A percentile compares a stretch with the other conserved stretches of the same genome.
Conservation (phyloP, 1,139 yeast genomes). For the Kodamaea anthophila region DNA sequence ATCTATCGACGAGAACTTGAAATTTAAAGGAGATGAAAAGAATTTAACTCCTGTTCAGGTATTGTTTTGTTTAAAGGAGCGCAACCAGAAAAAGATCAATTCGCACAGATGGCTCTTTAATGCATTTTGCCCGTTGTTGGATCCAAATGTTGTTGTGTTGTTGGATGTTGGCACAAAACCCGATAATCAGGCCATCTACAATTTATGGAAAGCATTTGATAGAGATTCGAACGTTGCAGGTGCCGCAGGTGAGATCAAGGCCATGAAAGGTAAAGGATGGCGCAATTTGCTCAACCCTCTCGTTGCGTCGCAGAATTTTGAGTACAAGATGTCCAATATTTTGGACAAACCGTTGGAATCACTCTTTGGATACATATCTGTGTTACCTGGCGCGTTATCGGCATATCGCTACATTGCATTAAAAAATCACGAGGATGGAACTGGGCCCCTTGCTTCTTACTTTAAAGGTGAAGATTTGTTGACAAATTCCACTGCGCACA, state of each 20-base stretch:
- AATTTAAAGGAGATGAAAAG: slow-evolving; percentile 71
- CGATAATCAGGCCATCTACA: slow-evolving; percentile 75
- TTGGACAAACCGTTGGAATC: slow-evolving; percentile 93
- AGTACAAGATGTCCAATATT: slow-evolving; percentile 92
- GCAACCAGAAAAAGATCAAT: slow-evolving; percentile 83
- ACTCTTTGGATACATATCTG: slow-evolving; percentile 87
- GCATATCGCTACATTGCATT: slow-evolving; percentile 91
- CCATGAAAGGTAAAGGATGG: slow-evolving; percentile 89
- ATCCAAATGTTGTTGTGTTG: slow-evolving; percentile 80
- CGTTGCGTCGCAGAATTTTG: slow-evolving; percentile 95
- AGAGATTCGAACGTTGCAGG: slow-evolving; percentile 95
- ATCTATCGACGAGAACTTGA: slow-evolving; percentile 75
- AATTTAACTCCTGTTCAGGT: slow-evolving; percentile 91
- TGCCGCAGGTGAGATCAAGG: slow-evolving; percentile 94
- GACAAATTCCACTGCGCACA: slow-evolving; percentile 21
- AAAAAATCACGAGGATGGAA: slow-evolving; percentile 79
- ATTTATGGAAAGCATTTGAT: slow-evolving; percentile 95
- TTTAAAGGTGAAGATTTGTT: slow-evolving; percentile 80
- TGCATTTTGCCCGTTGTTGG: slow-evolving; percentile 83
- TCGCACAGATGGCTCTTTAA: slow-evolving; percentile 95
- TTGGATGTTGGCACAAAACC: slow-evolving; percentile 94
- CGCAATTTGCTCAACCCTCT: slow-evolving; percentile 75
- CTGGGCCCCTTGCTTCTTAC: slow-evolving; percentile 84
- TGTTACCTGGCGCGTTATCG: slow-evolving; percentile 92
- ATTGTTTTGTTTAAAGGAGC: slow-evolving; percentile 82